These are phyloP conservation scores for Fusarium abutilonis DNA, from an alignment of 2,329 filamentous ascomycete genomes.

Conservation along the genomic window DNA sequence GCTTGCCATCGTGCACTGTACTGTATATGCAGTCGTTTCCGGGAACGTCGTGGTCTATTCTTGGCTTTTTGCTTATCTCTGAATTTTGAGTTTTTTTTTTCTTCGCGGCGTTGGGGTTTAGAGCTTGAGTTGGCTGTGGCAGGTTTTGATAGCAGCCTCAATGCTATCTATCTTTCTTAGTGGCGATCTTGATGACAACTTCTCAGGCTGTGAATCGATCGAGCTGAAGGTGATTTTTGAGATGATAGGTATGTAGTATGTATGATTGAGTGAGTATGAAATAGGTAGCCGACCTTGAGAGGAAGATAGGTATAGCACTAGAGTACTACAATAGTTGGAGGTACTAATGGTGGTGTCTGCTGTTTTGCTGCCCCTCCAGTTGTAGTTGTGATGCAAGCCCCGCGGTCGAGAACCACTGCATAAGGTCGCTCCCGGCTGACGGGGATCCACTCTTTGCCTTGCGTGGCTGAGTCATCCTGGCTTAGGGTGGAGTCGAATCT, in stretches of 20 bases:
- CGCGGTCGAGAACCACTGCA: conserved; percentile 15
- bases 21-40: conserved; percentile 10
- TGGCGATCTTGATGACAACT: neutral
- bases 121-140: conserved; percentile 1
- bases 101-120: conserved; percentile 9
- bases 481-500: conserved; percentile 1
- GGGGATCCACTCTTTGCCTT: neutral
- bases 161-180: neutral
- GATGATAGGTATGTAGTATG: neutral
- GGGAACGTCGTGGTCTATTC: conserved; percentile 27
- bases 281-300: neutral
- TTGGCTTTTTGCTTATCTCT: conserved; percentile 1
- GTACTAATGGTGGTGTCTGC: neutral
- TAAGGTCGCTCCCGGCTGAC: conserved; percentile 1
- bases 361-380: conserved; percentile 17
- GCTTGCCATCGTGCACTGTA: conserved; percentile 19
- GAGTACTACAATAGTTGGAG: neutral
- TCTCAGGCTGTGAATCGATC: neutral
- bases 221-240: neutral
- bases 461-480: conserved; percentile 10
- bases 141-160: conserved; percentile 8
- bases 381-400: conserved; percentile 21
- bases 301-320: neutral
- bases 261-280: neutral
- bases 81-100: conserved; percentile 18